Base-by-base conservation (phyloP, 1,139 yeast species). In the Ogataea hybrid region DNA sequence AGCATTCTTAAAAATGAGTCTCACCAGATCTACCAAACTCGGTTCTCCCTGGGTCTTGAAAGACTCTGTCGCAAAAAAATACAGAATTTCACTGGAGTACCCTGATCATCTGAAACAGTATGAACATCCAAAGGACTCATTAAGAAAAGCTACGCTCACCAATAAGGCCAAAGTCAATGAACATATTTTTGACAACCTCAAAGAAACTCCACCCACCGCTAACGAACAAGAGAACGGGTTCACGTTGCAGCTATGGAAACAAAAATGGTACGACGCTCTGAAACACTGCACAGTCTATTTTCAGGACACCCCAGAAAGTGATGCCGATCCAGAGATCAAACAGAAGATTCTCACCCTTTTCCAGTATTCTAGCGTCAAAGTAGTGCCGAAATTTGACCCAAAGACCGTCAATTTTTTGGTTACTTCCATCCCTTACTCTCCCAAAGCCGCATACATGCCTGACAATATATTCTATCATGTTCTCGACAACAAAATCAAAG, bases 11-110 rank as follows among this genome's bases (percentile, higher is more conserved):
- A 90, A 90, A 58, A 75, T 89, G 54, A 81, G 96, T 5, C 79
- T 92, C 54, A 74, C 87, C 4, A 76, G 96, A 53, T 87, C 92
- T 4, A 76, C 83, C 45, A 85, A 85, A 70, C 74, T 84, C 33
- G 97, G 97, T 2, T 95, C 97, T 2, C 97, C 98, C 1, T 92
- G 97, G 97, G 81, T 92, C 15, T 95, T 92, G n/a, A 85, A 84
- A 59, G 80, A 78, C 25, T 81, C 82, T 52, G 88, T 79, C 60
- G 85, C 85, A 2, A 70, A 68, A 46, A 73, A 72, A 50, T 81
- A 77, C 57, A 67, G 83, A 53, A 80, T 81, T 9, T 74, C 83
- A 10, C 69, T 73, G 34, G 79, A 71, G 35, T 76, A 73, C 54
- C 87, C 87, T 0, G 71, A 73, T 42, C 54, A 52, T 54, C 58